Base-by-base conservation (phyloP, 495 filamentous ascomycete genomes). In the Daldinia grandis region DNA sequence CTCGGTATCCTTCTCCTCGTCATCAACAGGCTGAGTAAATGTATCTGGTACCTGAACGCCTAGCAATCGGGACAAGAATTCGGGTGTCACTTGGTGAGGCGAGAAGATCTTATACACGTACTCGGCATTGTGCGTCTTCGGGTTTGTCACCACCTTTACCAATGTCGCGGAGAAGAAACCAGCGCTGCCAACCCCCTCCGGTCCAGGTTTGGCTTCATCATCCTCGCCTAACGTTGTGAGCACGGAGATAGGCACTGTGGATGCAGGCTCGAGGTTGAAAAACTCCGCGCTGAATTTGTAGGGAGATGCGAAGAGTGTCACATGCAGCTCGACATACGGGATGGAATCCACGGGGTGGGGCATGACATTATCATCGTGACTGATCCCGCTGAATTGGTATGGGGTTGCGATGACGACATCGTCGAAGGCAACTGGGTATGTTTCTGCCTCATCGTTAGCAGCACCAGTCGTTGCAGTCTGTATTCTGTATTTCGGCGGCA, bases 91-190 rank as follows among this genome's bases (percentile, higher is more conserved):
- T 5, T 82, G 83, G 38, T 87, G 79, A 0, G 94, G 92, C 0
- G 93, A 96, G 85, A 98, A 99, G 64, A 98, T 92, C 79, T 99
- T 99, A 83, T 98, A 99, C 30, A 97, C 85, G 72, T 92, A 94
- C 76, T 99, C 95, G 17, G 79, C 72, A 53, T 80, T 68, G 5
- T 81, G 64, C 0, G 85, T 82, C 30, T 78, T 74, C 0, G 89
- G 86, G 59, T 90, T 91, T 31, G 79, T 74, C 7, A 90, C 83
- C n/a, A 82, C 85, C 9, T 86, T 85, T 17, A 97, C 85, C 9
- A 89, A 90, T 66, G 90, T 96, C 77, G 97, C 91, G 76, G 91
- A 95, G 85, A 91, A 98, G 85, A 97, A 98, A 2, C 87, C 87
- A 0, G 91, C 83, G 12, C 83, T 86, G 0, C 92, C 93, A 5